A percentile compares a stretch with the other conserved stretches of the same genome.
Conservation (phyloP, 352 stramenopile genomes). For the Elongisporangium prolatum region DNA sequence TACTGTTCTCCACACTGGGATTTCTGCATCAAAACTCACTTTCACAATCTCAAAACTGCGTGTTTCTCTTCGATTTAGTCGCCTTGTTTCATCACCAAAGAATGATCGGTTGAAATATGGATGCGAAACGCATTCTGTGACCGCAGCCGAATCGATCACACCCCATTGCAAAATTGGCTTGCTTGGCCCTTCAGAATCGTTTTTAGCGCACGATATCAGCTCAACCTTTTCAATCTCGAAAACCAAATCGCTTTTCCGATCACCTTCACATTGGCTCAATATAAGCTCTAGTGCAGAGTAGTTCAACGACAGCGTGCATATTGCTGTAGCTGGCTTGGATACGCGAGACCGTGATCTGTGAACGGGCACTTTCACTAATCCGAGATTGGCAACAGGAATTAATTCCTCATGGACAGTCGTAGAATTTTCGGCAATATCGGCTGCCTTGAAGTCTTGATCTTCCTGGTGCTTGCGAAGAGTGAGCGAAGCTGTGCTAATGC, state of each 20-base stretch:
- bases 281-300: slow-evolving; percentile 52
- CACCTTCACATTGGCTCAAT: slow-evolving; percentile 20
- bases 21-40: slow-evolving; percentile 52
- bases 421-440: slow-evolving; percentile 9
- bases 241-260: slow-evolving; percentile 39
- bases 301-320: slow-evolving; percentile 45
- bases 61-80: slow-evolving; percentile 37
- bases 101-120: slow-evolving; percentile 77
- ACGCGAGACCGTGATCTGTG: slow-evolving; percentile 37
- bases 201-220: slow-evolving; percentile 26
- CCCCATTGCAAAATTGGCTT: slow-evolving; percentile 39
- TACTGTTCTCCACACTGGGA: slow-evolving; percentile 64
- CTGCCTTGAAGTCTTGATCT: slow-evolving; percentile 6
- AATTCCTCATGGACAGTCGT: slow-evolving; percentile 42
- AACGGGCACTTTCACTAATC: slow-evolving; percentile 60
- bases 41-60: slow-evolving; percentile 71
- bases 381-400: slow-evolving; percentile 79
- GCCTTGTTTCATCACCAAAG: slow-evolving; percentile 47
- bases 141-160: slow-evolving; percentile 25
- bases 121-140: slow-evolving; percentile 58
- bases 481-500: slow-evolving; percentile 47
- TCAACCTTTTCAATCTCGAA: slow-evolving; percentile 72
- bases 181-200: slow-evolving; percentile 20
- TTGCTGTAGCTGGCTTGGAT: slow-evolving; percentile 50
- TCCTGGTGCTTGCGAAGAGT: slow-evolving; percentile 58